Evolutionary conservation across 768 basidiomycete species (phyloP).

Genomic region (Kwoniella sp.): DNA sequence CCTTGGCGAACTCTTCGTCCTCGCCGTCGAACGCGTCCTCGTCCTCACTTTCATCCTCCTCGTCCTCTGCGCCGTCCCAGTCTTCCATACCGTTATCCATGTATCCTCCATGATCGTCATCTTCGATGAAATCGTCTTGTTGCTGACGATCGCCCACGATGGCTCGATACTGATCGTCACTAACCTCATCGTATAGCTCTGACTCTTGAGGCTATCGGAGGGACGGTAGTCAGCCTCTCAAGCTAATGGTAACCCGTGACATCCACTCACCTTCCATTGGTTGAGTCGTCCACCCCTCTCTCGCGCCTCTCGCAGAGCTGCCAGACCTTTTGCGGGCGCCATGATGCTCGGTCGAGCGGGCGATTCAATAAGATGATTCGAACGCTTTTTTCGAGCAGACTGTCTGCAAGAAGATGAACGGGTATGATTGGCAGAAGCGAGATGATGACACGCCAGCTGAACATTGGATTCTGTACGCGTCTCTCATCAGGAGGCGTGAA

Average conservation of each 20-base stretch:
- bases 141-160: constrained; percentile 80
- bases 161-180: constrained; percentile 78
- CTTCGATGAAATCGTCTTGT: constrained; percentile 88
- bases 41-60: constrained; percentile 55
- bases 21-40: constrained; percentile 56
- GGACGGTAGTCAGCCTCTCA: not conserved
- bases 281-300: constrained; percentile 47
- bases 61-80: constrained; percentile 57
- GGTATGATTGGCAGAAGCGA: not conserved
- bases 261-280: constrained; percentile 48
- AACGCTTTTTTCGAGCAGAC: too few species aligned
- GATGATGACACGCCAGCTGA: not conserved
- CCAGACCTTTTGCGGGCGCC: constrained; percentile 33
- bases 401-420: not conserved
- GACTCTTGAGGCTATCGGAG: constrained; percentile 56
- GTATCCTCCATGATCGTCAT: constrained; percentile 86
- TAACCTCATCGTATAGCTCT: constrained; percentile 79
- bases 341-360: too few species aligned
- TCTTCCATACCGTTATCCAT: constrained; percentile 97
- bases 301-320: constrained; percentile 50
- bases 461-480: not conserved
- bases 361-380: too few species aligned
- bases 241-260: not conserved
- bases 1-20: constrained; percentile 43
- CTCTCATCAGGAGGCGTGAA: too few species aligned